phyloP scores from a whole-genome alignment of 345 rosid genomes.

The Laguncularia racemosa region DNA sequence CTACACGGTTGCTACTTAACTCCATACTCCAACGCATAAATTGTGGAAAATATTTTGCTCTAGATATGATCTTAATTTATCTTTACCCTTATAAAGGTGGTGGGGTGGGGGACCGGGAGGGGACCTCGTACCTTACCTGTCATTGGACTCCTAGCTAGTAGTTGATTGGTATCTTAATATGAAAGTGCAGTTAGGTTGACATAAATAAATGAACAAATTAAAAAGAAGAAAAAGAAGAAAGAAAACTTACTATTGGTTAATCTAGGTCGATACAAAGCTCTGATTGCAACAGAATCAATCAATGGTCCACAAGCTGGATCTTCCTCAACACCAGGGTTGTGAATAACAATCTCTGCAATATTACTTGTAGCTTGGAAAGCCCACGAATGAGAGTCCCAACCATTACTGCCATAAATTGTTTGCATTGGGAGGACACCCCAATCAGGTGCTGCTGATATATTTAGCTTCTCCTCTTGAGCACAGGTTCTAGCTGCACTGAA shows the following conservation, averaged over 20 bases:
- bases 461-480: conserved; percentile 27
- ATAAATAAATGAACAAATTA: no score
- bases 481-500: conserved; percentile 30
- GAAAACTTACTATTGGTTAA: conserved; percentile 20
- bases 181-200: no score
- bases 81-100: no score
- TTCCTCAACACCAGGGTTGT: conserved; percentile 32
- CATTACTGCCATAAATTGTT: conserved; percentile 26
- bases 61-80: no score
- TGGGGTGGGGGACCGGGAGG: no score
- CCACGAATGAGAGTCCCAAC: conserved; percentile 35
- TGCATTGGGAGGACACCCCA: conserved; percentile 31
- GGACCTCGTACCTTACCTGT: no score
- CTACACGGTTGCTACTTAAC: no score
- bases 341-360: conserved; percentile 15
- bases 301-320: conserved; percentile 37
- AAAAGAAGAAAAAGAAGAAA: not conserved
- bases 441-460: conserved; percentile 24
- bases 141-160: no score
- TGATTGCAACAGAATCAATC: conserved; percentile 23
- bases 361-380: conserved; percentile 15
- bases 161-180: no score
- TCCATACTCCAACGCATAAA: no score
- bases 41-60: no score
- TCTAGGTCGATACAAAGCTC: conserved; percentile 18